Conservation (phyloP, 2,329 filamentous ascomycete genomes). For the Tricladium varicosporioides region DNA sequence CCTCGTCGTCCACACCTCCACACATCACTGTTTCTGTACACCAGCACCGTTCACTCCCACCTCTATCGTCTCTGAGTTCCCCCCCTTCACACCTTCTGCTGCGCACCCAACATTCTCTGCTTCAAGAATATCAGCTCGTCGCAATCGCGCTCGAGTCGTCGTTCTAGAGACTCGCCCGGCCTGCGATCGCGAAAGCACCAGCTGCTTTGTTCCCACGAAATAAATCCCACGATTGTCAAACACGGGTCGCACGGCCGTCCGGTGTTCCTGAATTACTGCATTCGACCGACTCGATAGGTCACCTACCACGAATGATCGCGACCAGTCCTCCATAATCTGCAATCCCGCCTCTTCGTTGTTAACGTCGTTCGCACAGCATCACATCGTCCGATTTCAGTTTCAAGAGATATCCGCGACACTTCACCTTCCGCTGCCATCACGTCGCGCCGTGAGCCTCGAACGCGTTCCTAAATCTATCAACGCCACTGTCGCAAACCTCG, state of each 20-base stretch:
- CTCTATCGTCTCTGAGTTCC: not conserved
- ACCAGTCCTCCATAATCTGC: not conserved
- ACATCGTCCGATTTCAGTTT: not conserved
- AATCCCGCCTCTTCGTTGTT: not conserved
- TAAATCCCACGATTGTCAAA: slow-evolving; percentile 8
- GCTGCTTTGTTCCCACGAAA: not conserved
- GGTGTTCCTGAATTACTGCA: slow-evolving; percentile 18
- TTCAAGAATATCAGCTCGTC: slow-evolving; percentile 19
- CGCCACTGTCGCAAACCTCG: slow-evolving; percentile 12
- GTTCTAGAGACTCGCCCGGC: not conserved
- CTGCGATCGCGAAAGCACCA: not conserved
- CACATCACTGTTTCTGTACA: not conserved
- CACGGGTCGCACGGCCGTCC: slow-evolving; percentile 23
- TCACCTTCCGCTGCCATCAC: slow-evolving; percentile 5
- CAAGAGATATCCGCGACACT: slow-evolving; percentile 6
- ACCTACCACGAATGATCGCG: slow-evolving; percentile 17
- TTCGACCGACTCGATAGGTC: slow-evolving; percentile 21
- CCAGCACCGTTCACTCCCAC: not conserved
- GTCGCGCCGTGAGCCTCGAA: slow-evolving; percentile 15
- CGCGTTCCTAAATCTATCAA: slow-evolving; percentile 14
- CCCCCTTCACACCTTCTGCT: slow-evolving; percentile 6
- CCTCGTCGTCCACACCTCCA: not conserved
- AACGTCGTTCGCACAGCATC: slow-evolving; percentile 6
- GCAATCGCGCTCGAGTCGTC: not conserved
- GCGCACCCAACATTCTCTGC: not conserved